A percentile compares a stretch with the other conserved stretches of the same genome.
phyloP scores from a whole-genome alignment of 2,329 filamentous ascomycete genomes.

The Neofusicoccum ribis region DNA sequence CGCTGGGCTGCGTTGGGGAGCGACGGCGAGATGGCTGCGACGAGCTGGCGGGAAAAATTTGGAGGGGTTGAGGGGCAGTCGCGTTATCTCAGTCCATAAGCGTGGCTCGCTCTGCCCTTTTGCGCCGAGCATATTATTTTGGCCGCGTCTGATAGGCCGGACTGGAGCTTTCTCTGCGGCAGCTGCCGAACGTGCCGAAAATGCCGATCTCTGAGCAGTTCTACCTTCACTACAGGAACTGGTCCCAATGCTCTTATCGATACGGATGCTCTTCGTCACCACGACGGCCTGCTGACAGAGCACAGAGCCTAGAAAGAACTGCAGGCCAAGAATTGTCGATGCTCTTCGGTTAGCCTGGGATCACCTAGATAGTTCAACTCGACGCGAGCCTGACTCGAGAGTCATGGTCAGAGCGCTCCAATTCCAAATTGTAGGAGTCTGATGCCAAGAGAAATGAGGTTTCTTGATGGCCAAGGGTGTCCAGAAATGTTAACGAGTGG shows the following conservation, averaged over 20 bases:
- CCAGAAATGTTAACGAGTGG: background rate
- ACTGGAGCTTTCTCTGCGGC: background rate
- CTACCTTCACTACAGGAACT: too few relatives aligned
- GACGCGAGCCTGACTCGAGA: background rate
- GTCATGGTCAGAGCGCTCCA: background rate
- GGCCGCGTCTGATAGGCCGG: constrained; percentile 5
- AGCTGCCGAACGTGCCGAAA: background rate
- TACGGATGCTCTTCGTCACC: background rate
- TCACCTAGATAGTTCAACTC: background rate
- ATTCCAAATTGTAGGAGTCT: background rate
- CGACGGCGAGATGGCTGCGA: background rate
- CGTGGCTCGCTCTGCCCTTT: background rate
- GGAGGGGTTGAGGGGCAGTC: background rate
- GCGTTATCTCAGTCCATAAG: background rate
- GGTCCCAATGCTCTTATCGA: background rate
- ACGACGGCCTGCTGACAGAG: background rate
- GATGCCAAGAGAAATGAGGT: background rate
- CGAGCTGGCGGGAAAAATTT: background rate
- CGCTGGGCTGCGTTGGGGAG: background rate
- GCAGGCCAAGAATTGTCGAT: background rate
- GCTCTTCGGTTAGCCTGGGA: background rate
- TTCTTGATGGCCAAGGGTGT: background rate
- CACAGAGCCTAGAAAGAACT: background rate
- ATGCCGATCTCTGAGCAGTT: background rate
- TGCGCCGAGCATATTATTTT: constrained; percentile 12